Evolutionary conservation across 148 eudicot genomes (phyloP), one percentile per base, ranked within the genome.

Genomic region (Amaranthus cruentus): DNA sequence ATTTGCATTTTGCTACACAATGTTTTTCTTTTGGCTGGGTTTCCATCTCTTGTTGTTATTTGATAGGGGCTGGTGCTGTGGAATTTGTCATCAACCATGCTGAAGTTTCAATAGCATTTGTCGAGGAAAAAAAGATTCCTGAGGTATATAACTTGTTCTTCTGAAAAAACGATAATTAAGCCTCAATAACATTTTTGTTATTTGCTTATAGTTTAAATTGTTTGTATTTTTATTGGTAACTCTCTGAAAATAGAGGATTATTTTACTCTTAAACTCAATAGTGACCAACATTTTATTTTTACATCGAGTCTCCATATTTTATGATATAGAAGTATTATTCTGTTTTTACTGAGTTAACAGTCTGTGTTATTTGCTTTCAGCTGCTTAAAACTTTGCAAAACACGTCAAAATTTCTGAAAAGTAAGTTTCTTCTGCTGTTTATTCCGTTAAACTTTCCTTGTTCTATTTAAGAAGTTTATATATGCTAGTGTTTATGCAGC

Each of bases 61-160:
- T 18, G 79, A 13, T 75, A 95, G 99, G 99, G 74, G 96, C 99
- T 83, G 91, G 88, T 75, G 99, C 99, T 69, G 89, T 95, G 65
- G 99, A 95, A 78, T 95, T 87, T 68, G 87, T 95, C 78, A 90
- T 95, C 68, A 77, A 75, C 75, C 99, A 95, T 78, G 96, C 99
- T 1, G 99, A 95, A 84, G 81, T 95, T 74, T 66, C 85, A 48
- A 82, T 95, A 79, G 96, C 86, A 61, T 95, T 95, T 83, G 96
- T 88, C 68, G 99, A 95, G 84, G 99, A 90, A 76, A 95, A 90
- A 80, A 95, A 95, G 83, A 79, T 95, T 67, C 78, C 96, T 12
- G 99, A 95, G 99, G 99, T 95, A 81, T 47, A 28, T 28, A 28
- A 28, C 38, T 28, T 1, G 47, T 9, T 66, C 13, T 21, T 64